phyloP scores from a whole-genome alignment of 441 rosid species.

The Bruguiera hainesii region DNA sequence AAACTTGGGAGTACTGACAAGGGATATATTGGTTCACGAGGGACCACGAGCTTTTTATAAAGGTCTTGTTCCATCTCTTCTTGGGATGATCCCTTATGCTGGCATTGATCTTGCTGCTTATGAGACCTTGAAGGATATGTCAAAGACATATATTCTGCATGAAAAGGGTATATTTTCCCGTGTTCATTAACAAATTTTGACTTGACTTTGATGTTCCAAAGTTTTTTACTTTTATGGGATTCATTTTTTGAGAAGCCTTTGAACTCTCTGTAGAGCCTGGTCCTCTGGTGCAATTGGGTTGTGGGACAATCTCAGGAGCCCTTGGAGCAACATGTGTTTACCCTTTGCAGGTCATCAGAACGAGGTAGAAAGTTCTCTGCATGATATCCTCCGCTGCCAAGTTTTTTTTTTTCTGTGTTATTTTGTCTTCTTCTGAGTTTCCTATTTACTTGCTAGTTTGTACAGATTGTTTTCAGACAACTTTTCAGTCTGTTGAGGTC shows the following conservation, averaged over 20 bases:
- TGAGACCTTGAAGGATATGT: slow-evolving; percentile 84
- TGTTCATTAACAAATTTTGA: not conserved
- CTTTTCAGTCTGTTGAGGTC: not conserved
- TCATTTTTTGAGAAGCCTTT: slow-evolving; percentile 3
- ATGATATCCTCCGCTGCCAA: too few species aligned
- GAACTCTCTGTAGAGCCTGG: slow-evolving; percentile 63
- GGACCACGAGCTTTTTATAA: slow-evolving; percentile 93
- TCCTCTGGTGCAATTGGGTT: slow-evolving; percentile 77
- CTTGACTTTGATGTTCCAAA: slow-evolving; percentile 4
- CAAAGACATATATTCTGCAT: slow-evolving; percentile 66
- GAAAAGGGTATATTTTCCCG: slow-evolving; percentile 50
- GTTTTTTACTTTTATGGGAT: slow-evolving; percentile 8
- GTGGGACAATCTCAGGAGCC: slow-evolving; percentile 91
- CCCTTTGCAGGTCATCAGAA: slow-evolving; percentile 94
- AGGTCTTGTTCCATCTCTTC: slow-evolving; percentile 92
- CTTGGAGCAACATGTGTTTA: slow-evolving; percentile 95
- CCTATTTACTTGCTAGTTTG: not conserved
- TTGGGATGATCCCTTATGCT: slow-evolving; percentile 92
- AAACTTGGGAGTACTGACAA: slow-evolving; percentile 52
- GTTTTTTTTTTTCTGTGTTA: not conserved
- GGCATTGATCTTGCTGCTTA: slow-evolving; percentile 96
- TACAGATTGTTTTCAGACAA: not conserved
- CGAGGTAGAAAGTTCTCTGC: slow-evolving; percentile 49
- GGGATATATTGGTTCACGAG: slow-evolving; percentile 80
- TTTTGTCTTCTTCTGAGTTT: not conserved